phyloP scores from a whole-genome alignment of 2,329 filamentous ascomycete species.

The Alternaria consortialis region DNA sequence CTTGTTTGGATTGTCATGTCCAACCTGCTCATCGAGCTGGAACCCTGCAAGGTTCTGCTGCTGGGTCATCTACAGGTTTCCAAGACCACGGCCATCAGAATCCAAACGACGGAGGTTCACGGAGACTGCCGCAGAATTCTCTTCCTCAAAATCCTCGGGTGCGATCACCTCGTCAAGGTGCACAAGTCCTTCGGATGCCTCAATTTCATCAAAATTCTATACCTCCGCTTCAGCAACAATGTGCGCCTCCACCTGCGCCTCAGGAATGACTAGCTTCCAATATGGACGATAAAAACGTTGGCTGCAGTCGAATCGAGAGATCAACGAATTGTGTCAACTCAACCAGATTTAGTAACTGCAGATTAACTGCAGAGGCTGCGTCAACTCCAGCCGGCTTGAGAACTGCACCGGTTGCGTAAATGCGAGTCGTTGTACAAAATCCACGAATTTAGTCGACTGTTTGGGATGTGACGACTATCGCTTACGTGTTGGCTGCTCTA shows the following conservation, averaged over 20 bases:
- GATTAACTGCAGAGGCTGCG: background rate
- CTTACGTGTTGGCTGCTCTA: background rate
- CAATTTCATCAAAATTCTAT: background rate
- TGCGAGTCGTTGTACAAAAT: background rate
- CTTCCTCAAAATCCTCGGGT: background rate
- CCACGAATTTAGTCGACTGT: background rate
- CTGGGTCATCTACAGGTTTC: background rate
- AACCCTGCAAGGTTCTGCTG: background rate
- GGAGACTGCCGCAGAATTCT: background rate
- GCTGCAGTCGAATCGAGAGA: background rate
- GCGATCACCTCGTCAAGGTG: background rate
- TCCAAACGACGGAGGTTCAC: background rate
- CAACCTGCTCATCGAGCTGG: background rate
- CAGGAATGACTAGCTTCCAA: background rate
- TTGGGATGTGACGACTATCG: background rate
- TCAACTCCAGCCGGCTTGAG: background rate
- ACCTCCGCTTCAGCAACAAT: background rate
- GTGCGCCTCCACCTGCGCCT: background rate
- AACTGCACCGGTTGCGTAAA: background rate
- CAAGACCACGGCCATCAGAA: background rate
- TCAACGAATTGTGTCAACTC: background rate
- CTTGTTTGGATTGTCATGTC: too few relatives aligned
- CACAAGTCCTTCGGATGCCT: background rate
- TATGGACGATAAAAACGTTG: background rate
- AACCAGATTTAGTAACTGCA: background rate